Evolutionary conservation across 805 yeast genomes (phyloP), one percentile per base, ranked within the genome.

Genomic region (Pichia paraexigua): DNA sequence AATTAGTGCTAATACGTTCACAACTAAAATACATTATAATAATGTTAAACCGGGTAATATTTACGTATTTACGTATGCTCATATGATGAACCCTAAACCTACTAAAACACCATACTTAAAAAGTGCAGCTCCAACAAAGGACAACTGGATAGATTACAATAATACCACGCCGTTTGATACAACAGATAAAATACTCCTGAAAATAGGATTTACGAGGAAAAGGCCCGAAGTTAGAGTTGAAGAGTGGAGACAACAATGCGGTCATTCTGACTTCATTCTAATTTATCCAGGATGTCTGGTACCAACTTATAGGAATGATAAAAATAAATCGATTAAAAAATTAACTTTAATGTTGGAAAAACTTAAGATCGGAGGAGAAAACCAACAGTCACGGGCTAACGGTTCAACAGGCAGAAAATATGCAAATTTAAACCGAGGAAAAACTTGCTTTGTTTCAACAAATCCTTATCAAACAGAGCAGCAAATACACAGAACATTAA

Each of bases 171-270:
- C 58, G 11, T 72, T 74, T 56, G 60, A 73, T 40, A 65, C 77
- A 2, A 66, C 65, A 21, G 63, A 66, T 37, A 64, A 68, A 44
- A 66, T 75, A 4, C 62, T 79, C 17, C 62, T 79, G 18, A 79
- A 79, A 55, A 71, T 79, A 1, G 85, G 85, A 1, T 77, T 68
- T 69, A 79, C 85, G 2, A 71, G 79, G 0, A 74, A 71, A 48
- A 63, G 69, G 0, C 79, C 78, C 1, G 55, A 55, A 2, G 56
- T 56, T 8, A 62, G 85, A 43, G 58, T 79, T 20, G 60, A 60
- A 41, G 83, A 79, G 57, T 79, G 85, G 85, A 72, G 69, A 58
- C 68, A 63, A 12, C 74, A 77, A 56, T 79, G 85, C 56, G 66
- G 70, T 20, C 82, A 77, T 30, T 44, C 51, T 47, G 67, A 72